Evolutionary conservation across 2,329 filamentous ascomycete genomes (phyloP), one percentile per base, ranked within the genome.

Genomic region (Alternaria sp.): DNA sequence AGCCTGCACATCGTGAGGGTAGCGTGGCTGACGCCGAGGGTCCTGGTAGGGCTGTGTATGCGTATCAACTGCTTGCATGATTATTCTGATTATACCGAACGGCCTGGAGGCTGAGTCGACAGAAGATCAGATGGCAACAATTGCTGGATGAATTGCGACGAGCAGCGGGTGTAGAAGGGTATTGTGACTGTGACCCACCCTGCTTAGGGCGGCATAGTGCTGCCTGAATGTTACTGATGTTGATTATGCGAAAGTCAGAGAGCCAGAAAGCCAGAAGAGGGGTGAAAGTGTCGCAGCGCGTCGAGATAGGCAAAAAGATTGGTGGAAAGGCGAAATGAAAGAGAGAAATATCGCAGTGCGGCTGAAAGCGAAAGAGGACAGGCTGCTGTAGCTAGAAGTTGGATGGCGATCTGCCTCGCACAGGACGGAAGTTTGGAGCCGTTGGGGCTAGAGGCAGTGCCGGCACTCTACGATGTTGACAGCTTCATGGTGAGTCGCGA

Each of bases 21-120:
- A 70, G 69, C 69, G 73, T 61, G 72, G 72, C 64, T 73, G 72
- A 65, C 72, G 72, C 56, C 65, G 72, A 62, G 72, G 71, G 65
- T 66, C 70, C 63, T 72, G 63, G 64, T 71, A 72, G 58, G 72
- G 66, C 67, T 74, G 75, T 63, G 72, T 68, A 56, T 66, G 68
- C 58, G 69, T 63, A 56, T 77, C 73, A 60, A 73, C 67, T 26
- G 65, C 67, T 55, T 73, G 70, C 73, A 76, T 76, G 42, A 29
- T 62, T 62, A 34, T 51, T 61, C 37, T 50, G 58, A 56, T 31
- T 54, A 54, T 58, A 56, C 50, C 58, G 58, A 60, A 54, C 45
- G 10, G 45, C 60, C 58, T 58, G 54, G 64, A 70, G 67, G 67
- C 66, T 69, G 66, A 69, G 57, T 69, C 53, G 58, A 62, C 57